Conservation (phyloP, 1,284 basidiomycete genomes). For the Ganoderma resinaceum region DNA sequence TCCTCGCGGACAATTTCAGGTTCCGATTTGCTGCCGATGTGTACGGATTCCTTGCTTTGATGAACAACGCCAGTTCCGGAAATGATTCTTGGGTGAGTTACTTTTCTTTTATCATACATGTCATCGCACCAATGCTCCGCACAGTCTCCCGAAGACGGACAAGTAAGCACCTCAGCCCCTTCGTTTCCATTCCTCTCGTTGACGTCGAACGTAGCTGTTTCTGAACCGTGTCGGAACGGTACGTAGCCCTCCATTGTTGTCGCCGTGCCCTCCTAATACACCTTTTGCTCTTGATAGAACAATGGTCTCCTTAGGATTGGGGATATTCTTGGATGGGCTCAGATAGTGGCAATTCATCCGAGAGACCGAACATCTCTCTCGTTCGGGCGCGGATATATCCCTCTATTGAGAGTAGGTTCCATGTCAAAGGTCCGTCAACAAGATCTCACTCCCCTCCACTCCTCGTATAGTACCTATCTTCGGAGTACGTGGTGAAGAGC, state of each 20-base stretch:
- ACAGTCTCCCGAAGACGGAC: conserved; percentile 61
- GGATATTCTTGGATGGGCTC: conserved; percentile 54
- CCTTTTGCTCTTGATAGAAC: conserved; percentile 42
- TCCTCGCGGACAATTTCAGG: conserved; percentile 50
- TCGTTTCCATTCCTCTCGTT: neutral
- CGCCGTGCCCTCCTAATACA: neutral
- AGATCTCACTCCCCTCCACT: neutral
- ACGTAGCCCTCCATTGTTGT: conserved; percentile 12
- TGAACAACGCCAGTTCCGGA: conserved; percentile 53
- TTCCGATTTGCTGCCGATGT: conserved; percentile 51
- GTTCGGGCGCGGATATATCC: conserved; percentile 65
- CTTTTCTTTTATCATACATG: neutral
- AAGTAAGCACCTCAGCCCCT: conserved; percentile 45
- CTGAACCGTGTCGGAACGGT: conserved; percentile 52
- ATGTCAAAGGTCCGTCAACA: neutral
- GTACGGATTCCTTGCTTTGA: conserved; percentile 53
- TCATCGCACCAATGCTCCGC: neutral
- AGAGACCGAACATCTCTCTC: conserved; percentile 51
- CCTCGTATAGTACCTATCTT: conserved; percentile 60
- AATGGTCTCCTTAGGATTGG: conserved; percentile 57
- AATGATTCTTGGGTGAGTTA: conserved; percentile 58
- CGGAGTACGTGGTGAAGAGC: conserved; percentile 67
- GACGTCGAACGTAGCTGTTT: conserved; percentile 43
- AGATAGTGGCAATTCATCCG: conserved; percentile 46
- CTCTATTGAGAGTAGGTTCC: conserved; percentile 57